Evolutionary conservation across 2,329 filamentous ascomycete genomes (phyloP).

Genomic region (Penicillium sp.): DNA sequence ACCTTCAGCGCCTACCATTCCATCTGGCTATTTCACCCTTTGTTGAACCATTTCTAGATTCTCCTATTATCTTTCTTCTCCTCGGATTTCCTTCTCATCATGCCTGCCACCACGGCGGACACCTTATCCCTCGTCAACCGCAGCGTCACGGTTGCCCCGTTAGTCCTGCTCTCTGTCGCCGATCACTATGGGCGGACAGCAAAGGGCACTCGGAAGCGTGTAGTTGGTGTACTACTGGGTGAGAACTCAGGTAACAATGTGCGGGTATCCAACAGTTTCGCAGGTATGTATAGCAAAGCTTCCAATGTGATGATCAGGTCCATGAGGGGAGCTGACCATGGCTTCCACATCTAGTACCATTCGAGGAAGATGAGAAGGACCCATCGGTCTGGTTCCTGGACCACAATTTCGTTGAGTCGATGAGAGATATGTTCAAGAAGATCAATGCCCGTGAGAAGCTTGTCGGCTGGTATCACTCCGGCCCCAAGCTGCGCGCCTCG

Average conservation of each 20-base stretch:
- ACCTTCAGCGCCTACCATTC: neutral
- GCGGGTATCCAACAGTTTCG: slow-evolving; percentile 97
- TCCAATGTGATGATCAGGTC: neutral
- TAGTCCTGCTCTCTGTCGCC: slow-evolving; percentile 95
- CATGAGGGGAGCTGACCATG: neutral
- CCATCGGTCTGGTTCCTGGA: slow-evolving; percentile 98
- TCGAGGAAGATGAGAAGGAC: slow-evolving; percentile 98
- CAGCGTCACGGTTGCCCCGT: slow-evolving; percentile 93
- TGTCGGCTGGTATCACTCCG: slow-evolving; percentile 99
- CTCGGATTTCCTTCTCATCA: slow-evolving; percentile 47
- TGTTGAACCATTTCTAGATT: neutral
- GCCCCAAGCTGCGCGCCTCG: slow-evolving; percentile 91
- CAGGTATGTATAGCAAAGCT: slow-evolving; percentile 60
- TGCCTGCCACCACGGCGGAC: slow-evolving; percentile 96
- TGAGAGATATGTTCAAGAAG: slow-evolving; percentile 99
- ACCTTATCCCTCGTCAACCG: slow-evolving; percentile 91
- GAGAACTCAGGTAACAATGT: slow-evolving; percentile 97
- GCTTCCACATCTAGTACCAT: slow-evolving; percentile 66
- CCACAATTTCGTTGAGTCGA: slow-evolving; percentile 98
- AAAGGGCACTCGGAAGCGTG: slow-evolving; percentile 82
- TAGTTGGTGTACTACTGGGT: slow-evolving; percentile 90
- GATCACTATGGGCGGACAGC: slow-evolving; percentile 96
- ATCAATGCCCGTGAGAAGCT: slow-evolving; percentile 98
- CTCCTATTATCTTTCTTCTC: neutral
- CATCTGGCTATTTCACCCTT: neutral